phyloP scores from a whole-genome alignment of 2,329 filamentous ascomycete genomes.

The Reticulascus tulasneorum region DNA sequence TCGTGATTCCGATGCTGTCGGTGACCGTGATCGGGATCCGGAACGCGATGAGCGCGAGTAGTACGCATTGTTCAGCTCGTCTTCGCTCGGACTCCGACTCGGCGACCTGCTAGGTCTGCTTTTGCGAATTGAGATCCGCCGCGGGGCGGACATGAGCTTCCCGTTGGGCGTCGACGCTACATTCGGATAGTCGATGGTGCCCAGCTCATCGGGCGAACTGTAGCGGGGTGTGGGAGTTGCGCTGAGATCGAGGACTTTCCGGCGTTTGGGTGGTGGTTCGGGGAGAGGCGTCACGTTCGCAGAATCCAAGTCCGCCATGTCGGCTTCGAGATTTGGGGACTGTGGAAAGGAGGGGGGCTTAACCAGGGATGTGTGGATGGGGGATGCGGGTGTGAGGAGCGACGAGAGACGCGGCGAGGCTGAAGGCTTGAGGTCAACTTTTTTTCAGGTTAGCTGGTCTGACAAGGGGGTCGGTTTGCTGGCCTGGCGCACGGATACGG shows the following conservation, averaged over 20 bases:
- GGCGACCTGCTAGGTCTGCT: constrained; percentile 14
- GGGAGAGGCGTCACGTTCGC: constrained; percentile 16
- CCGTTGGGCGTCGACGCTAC: not conserved
- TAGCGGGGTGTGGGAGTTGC: constrained; percentile 35
- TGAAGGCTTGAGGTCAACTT: no score
- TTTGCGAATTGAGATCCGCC: constrained; percentile 10
- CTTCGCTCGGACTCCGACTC: constrained; percentile 15
- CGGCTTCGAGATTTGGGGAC: not conserved
- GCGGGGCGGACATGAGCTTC: constrained; percentile 6
- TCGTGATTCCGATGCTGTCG: constrained; percentile 17
- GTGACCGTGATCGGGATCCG: constrained; percentile 19
- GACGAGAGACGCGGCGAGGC: no score
- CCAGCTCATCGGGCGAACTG: constrained; percentile 41
- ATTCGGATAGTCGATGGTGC: not conserved
- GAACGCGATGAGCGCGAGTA: constrained; percentile 17
- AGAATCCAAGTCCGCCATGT: constrained; percentile 24
- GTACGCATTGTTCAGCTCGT: constrained; percentile 18
- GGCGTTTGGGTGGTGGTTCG: constrained; percentile 35
- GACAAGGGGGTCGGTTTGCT: no score
- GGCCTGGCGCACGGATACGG: no score
- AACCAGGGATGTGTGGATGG: no score
- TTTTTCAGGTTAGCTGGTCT: no score
- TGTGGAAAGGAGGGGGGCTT: not conserved
- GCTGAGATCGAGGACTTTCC: constrained; percentile 36
- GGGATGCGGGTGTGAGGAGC: no score